A percentile compares a stretch with the other conserved stretches of the same genome.
Evolutionary conservation across 2,329 filamentous ascomycete genomes (phyloP).

Genomic region (Xylariales sp.): DNA sequence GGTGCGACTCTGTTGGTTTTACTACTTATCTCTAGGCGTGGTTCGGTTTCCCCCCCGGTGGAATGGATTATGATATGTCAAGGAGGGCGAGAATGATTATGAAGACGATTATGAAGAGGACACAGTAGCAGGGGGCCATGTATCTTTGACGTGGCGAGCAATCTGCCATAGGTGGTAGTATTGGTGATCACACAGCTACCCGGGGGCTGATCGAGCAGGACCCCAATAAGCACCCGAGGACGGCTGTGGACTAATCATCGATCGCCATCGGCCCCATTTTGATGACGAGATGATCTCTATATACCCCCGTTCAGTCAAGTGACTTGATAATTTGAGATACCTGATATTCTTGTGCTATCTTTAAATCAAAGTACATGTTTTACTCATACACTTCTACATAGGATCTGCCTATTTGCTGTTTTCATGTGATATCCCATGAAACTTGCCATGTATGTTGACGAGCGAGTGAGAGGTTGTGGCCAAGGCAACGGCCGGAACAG

Average conservation of each 20-base stretch:
- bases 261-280: background rate
- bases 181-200: background rate
- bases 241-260: no score
- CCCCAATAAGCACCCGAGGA: background rate
- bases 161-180: background rate
- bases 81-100: no score
- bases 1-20: background rate
- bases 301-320: slow-evolving; percentile 1
- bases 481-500: background rate
- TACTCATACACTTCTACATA: no score
- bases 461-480: no score
- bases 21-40: background rate
- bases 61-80: no score
- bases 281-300: slow-evolving; percentile 2
- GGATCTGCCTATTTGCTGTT: no score
- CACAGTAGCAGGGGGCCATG: background rate
- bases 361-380: background rate
- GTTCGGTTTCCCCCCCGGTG: no score
- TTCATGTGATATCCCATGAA: no score
- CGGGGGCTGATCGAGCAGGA: background rate
- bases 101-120: background rate
- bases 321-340: background rate
- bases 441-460: no score
- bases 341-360: background rate
- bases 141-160: no score